Base-by-base conservation (phyloP, 2,329 filamentous ascomycete species). In the Aspergillus proliferans region DNA sequence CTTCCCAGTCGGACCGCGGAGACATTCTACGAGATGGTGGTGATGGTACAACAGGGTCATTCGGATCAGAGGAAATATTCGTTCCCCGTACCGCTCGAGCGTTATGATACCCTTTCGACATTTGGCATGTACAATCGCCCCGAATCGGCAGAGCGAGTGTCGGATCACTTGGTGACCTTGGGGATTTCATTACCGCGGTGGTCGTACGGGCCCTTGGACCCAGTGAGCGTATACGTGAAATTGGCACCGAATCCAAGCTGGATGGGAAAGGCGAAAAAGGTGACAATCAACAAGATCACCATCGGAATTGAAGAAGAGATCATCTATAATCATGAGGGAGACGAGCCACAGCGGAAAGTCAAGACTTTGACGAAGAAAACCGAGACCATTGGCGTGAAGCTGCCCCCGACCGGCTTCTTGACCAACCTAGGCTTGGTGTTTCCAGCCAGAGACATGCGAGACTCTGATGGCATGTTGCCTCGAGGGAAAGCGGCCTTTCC, bases 121-220 rank as follows among this genome's bases (percentile, higher is more conserved):
- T 98, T 98, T 73, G 93, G 93, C 71, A 97, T 97, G 93, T 98
- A 97, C 76, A 97, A 97, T 72, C 86, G 90, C 47, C 92, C 91
- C 14, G 92, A 96, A 69, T 87, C 86, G 51, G 88, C 89, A 48
- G 86, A 94, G 61, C 82, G 85, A 52, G 88, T 90, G 28, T 83
- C 87, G 46, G 93, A 97, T 72, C 93, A 95, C 68, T 75, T 97
- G 47, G 88, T 97, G 52, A 94, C 89, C 7, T 76, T 97, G 47
- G 89, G 88, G 42, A 95, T 96, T 58, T 95, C 90, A 52, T 76
- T 98, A 57, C 92, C 93, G 21, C 83, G 90, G 53, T 96, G 92
- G 90, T 96, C 91, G 54, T 98, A 97, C 67, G 93, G 93, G 0
- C 93, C 93, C 4, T 79, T 92, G 52, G 93, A 98, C 67, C 92